Percentiles rank a stretch among this genome's conserved stretches.
These are phyloP conservation scores for Hondaea fermentalgiana DNA, from an alignment of 108 stramenopile species.

Conservation along the genomic window DNA sequence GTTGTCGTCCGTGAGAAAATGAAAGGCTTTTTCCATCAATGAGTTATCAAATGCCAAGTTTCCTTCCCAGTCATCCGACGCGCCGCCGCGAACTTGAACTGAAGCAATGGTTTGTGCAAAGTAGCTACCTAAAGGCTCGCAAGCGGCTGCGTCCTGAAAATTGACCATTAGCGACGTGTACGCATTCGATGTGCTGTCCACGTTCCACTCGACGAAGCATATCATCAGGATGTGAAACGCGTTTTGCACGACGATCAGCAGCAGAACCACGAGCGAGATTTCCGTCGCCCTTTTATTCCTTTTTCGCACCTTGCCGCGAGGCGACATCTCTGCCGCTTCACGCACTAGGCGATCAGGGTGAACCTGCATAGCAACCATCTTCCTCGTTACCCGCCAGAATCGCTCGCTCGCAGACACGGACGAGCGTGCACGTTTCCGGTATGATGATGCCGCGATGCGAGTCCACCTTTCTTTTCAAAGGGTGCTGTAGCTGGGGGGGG, in stretches of 20 bases:
- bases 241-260: background rate
- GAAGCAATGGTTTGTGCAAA: background rate
- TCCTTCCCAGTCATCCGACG: background rate
- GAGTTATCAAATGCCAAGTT: background rate
- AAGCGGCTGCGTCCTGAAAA: background rate
- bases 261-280: background rate
- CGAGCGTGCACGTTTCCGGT: too few species aligned
- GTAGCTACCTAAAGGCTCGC: background rate
- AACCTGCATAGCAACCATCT: too few species aligned
- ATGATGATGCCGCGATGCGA: too few species aligned
- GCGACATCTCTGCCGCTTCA: too few species aligned
- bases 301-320: too few species aligned
- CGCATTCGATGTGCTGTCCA: background rate
- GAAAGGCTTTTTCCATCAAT: background rate
- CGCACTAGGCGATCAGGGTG: too few species aligned
- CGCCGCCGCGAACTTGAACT: background rate
- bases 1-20: background rate
- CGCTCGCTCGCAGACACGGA: too few species aligned
- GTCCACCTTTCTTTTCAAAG: too few species aligned
- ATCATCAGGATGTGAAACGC: background rate
- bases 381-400: too few species aligned
- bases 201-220: background rate
- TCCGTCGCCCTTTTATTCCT: background rate
- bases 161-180: background rate
- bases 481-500: too few species aligned